Evolutionary conservation across 208 protist genomes (phyloP).

Genomic region (Angomonas desouzai): DNA sequence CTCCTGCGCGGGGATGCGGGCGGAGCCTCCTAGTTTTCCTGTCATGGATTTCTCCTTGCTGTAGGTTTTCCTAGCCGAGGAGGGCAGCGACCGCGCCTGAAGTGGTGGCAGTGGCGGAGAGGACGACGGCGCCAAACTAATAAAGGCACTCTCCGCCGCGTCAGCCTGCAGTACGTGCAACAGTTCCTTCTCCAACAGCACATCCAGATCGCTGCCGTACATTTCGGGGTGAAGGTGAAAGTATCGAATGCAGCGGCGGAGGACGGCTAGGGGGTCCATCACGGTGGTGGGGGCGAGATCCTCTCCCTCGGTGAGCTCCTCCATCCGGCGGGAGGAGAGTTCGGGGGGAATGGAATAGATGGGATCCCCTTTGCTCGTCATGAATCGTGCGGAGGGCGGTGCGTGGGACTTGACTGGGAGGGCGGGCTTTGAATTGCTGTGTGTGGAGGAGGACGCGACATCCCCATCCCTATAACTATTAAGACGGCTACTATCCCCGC

Average conservation of each 20-base stretch:
- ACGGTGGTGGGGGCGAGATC: constrained; percentile 19
- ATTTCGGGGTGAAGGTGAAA: constrained; percentile 70
- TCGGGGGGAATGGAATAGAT: background rate
- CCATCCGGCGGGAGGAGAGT: background rate
- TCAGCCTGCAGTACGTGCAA: constrained; percentile 80
- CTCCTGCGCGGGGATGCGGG: background rate
- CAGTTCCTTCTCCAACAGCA: constrained; percentile 61
- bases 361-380: background rate
- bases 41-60: background rate
- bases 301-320: background rate
- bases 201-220: constrained; percentile 69
- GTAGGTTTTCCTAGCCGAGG: constrained; percentile 4
- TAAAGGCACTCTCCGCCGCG: constrained; percentile 57
- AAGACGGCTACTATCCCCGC: background rate
- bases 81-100: constrained; percentile 1
- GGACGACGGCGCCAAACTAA: background rate
- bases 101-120: constrained; percentile 7
- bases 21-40: background rate
- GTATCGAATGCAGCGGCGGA: constrained; percentile 75
- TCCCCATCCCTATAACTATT: background rate
- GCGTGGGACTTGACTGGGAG: background rate
- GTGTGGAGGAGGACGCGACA: background rate
- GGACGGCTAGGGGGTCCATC: constrained; percentile 69
- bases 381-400: background rate
- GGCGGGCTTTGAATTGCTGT: background rate